phyloP scores from a whole-genome alignment of 441 rosid species.

The Mallotus repandus region DNA sequence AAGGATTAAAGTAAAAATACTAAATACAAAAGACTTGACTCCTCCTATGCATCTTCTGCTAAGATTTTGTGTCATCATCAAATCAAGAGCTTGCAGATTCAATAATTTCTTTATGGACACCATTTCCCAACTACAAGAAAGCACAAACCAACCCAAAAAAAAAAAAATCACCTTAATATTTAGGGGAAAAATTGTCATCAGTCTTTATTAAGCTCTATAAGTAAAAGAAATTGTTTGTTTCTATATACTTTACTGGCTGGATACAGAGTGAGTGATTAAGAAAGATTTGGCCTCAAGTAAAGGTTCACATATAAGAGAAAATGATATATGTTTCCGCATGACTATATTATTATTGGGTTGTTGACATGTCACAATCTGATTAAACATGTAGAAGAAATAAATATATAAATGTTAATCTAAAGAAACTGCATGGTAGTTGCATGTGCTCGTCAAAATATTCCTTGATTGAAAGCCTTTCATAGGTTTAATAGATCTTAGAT shows the following conservation, averaged over 20 bases:
- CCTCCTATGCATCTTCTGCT: background rate
- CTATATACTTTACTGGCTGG: background rate
- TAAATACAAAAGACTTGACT: background rate
- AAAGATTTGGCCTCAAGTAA: conserved; percentile 21
- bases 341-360: conserved; percentile 3
- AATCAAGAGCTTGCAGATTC: conserved; percentile 1
- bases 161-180: background rate
- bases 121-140: background rate
- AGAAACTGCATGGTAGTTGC: background rate
- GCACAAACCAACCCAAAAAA: background rate
- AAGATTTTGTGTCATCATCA: conserved; percentile 17
- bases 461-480: background rate
- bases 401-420: background rate
- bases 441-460: conserved; percentile 18
- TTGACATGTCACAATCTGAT: conserved; percentile 14
- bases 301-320: background rate
- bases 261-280: background rate
- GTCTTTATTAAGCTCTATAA: background rate
- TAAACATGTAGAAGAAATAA: background rate
- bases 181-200: background rate
- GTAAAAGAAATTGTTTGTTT: conserved; percentile 1
- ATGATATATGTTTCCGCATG: background rate
- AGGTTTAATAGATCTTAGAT: conserved; percentile 18
- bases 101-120: background rate
- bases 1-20: background rate